These are phyloP conservation scores for Thielaviopsis euricoi DNA, from an alignment of 2,329 filamentous ascomycete species.

Conservation along the genomic window DNA sequence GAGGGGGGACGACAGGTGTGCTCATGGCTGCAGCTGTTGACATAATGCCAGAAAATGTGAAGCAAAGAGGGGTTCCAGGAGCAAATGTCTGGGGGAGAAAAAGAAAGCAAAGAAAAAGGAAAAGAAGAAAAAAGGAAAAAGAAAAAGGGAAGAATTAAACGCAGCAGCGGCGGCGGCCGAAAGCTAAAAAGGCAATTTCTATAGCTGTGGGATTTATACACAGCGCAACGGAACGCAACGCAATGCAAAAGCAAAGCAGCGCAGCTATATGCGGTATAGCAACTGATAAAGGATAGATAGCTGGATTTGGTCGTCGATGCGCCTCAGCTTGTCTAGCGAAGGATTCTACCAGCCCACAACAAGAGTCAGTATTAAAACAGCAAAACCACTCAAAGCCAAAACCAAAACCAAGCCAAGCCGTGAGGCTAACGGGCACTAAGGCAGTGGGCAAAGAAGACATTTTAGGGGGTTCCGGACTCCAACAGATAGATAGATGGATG, in stretches of 20 bases:
- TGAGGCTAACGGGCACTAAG: not conserved
- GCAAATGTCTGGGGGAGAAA: not conserved
- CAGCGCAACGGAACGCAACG: no score
- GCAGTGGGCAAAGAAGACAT: not conserved
- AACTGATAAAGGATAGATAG: not conserved
- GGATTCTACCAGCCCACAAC: not conserved
- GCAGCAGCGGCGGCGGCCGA: not conserved
- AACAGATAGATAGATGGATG: not conserved
- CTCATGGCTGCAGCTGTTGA: slow-evolving; percentile 31
- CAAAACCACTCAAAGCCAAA: not conserved
- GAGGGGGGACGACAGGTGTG: slow-evolving; percentile 39
- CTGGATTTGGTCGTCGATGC: not conserved
- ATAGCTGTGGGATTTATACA: not conserved
- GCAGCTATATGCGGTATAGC: not conserved
- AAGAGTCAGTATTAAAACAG: not conserved
- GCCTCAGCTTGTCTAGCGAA: not conserved
- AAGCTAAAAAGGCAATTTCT: not conserved
- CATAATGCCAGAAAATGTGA: slow-evolving; percentile 20
- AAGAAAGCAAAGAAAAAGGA: not conserved
- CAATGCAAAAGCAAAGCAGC: no score
- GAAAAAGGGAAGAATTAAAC: not conserved
- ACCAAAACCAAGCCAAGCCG: not conserved
- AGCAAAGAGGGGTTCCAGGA: not conserved
- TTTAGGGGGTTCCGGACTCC: not conserved
- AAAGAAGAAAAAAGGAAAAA: not conserved